Base-by-base conservation (phyloP, 2,329 filamentous ascomycete genomes). In the Trichoderma koningiopsis region DNA sequence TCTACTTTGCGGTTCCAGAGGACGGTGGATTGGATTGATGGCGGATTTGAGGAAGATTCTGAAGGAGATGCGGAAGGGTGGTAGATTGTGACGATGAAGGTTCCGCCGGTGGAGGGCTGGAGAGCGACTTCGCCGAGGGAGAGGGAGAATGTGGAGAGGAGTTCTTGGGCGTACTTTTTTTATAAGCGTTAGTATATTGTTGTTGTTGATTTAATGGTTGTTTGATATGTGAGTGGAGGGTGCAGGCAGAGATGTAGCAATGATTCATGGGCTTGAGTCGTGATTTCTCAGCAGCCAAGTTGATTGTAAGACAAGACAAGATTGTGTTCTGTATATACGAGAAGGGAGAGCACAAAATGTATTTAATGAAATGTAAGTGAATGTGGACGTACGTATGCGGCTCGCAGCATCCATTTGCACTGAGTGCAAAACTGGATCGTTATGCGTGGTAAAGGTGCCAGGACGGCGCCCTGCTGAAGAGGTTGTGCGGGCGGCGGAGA, bases 351-450 rank as follows among this genome's bases (percentile, higher is more conserved):
- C 1, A 33, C 33, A 33, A 33, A 11, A 11, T 8, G 8, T 33
- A 33, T 3, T 35, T 14, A 0, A 57, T 22, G 37, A 2, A 35
- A n/a, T 27, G 19, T 31, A 52, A 37, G 2, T 63, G 33, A 37
- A 19, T 27, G 7, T 58, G 56, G 56, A 80, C 87, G 74, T 87
- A 95, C 93, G 80, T 96, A 97, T 73, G 93, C 92, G 43, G 93
- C 93, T 70, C 93, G 84, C 13, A 96, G 82, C 87, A 96, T 92
- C 93, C 94, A 97, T 82, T 92, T 92, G 81, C 94, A 97, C 81
- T 97, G 93, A 0, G 93, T 97, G 82, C 94, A 97, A 82, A 92
- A 97, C 73, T 91, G 88, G 76, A 97, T 97, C n/a, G 90, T 90
- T 65, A 97, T 86, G 57, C 93, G 88, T 4, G 94, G 94, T 13